Evolutionary conservation across 495 filamentous ascomycete species (phyloP).

Genomic region (Tuber melanosporum): DNA sequence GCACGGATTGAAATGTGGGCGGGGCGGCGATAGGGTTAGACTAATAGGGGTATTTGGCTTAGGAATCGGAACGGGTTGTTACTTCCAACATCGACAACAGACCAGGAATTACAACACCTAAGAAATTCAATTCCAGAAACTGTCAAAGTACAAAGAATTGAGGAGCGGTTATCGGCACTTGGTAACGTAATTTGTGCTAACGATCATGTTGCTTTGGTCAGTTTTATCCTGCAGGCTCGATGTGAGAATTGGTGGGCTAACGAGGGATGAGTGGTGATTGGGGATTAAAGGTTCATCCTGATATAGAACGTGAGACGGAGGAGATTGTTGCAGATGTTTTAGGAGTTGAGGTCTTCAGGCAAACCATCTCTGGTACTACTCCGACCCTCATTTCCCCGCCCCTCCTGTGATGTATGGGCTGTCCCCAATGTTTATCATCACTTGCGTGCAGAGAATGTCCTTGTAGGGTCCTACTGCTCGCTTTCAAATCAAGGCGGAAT

Average conservation of each 20-base stretch:
- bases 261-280: background rate
- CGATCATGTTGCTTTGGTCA: constrained; percentile 81
- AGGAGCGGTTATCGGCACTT: constrained; percentile 90
- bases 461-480: constrained; percentile 91
- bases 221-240: constrained; percentile 40
- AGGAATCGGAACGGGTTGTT: constrained; percentile 95
- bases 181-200: constrained; percentile 96
- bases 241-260: background rate
- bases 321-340: constrained; percentile 95
- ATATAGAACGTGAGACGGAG: constrained; percentile 91
- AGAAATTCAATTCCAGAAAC: constrained; percentile 85
- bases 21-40: background rate
- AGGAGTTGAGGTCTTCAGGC: constrained; percentile 95
- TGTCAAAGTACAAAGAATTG: constrained; percentile 88
- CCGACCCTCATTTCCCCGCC: background rate
- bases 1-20: background rate
- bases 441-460: constrained; percentile 71
- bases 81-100: constrained; percentile 89
- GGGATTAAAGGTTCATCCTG: constrained; percentile 57
- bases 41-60: constrained; percentile 8
- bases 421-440: background rate
- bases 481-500: constrained; percentile 94
- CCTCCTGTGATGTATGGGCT: background rate
- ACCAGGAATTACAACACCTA: constrained; percentile 95
- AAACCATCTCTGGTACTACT: constrained; percentile 58